A percentile compares a stretch with the other conserved stretches of the same genome.
These are phyloP conservation scores for Sisymbrium irio DNA, from an alignment of 345 rosid species.

Conservation along the genomic window DNA sequence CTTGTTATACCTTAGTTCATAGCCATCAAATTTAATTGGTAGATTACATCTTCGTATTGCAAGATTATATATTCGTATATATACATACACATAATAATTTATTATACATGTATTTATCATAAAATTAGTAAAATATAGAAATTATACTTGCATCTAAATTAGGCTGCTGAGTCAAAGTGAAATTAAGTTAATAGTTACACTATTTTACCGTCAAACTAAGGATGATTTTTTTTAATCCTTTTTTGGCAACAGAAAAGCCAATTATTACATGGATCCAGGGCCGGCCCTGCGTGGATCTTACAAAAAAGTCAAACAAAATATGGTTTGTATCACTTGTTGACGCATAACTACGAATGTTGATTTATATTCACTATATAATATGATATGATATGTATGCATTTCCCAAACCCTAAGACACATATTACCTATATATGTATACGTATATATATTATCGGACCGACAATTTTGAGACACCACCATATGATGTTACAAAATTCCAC, in stretches of 20 bases:
- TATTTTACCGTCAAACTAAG: background rate
- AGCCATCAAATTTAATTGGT: background rate
- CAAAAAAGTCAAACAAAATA: conserved; percentile 9
- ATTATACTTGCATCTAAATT: background rate
- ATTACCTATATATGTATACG: background rate
- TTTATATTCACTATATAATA: background rate
- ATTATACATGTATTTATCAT: background rate
- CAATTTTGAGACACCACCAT: conserved; percentile 15
- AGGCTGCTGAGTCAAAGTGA: background rate
- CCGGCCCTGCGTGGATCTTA: too few species aligned
- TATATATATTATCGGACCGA: conserved; percentile 16
- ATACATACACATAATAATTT: too few species aligned
- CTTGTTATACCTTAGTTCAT: background rate
- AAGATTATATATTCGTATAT: background rate
- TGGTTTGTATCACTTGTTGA: background rate
- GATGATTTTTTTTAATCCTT: background rate
- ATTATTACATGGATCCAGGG: conserved; percentile 11
- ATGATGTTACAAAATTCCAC: conserved; percentile 8
- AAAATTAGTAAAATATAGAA: too few species aligned
- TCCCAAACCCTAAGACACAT: background rate
- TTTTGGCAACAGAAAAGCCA: background rate
- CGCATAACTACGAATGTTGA: conserved; percentile 13
- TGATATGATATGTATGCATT: background rate
- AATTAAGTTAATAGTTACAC: background rate
- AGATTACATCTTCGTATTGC: background rate